phyloP scores from a whole-genome alignment of 2,329 filamentous ascomycete genomes.

The Tolypocladium amazonense region DNA sequence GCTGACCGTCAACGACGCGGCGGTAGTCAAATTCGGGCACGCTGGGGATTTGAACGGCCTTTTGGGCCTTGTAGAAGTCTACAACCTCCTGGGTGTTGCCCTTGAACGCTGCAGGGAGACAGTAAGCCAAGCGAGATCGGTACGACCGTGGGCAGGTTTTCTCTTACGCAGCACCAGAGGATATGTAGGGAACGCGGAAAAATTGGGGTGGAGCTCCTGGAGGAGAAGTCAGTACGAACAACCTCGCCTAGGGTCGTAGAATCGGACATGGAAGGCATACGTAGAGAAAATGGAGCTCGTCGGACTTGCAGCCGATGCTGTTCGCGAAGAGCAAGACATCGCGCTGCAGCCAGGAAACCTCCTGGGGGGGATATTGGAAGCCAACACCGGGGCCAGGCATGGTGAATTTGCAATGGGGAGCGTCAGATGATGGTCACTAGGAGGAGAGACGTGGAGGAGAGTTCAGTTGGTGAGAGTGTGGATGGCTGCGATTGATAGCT shows the following conservation, averaged over 20 bases:
- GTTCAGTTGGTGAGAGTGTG: neutral
- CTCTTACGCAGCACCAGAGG: constrained; percentile 63
- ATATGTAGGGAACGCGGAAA: constrained; percentile 83
- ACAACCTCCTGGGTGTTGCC: constrained; percentile 63
- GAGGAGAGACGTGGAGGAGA: neutral
- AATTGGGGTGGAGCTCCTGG: constrained; percentile 78
- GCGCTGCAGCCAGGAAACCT: constrained; percentile 78
- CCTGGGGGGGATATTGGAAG: constrained; percentile 66
- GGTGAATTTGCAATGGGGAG: neutral
- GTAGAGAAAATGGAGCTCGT: constrained; percentile 89
- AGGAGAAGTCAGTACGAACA: neutral
- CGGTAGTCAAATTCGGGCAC: constrained; percentile 67
- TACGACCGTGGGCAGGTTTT: neutral
- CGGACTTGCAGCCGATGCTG: constrained; percentile 73
- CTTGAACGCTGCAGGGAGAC: constrained; percentile 54
- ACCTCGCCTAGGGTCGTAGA: neutral
- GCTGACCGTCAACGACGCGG: constrained; percentile 75
- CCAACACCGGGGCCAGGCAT: constrained; percentile 49
- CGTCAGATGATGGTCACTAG: neutral
- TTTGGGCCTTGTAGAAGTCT: constrained; percentile 70
- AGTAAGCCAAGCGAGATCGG: neutral
- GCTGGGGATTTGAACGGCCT: constrained; percentile 56
- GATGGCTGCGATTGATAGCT: neutral
- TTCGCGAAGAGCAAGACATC: constrained; percentile 84
- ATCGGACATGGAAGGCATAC: constrained; percentile 31